Conservation (phyloP, 1,284 basidiomycete species). For the Cutaneotrichosporon mucoides region DNA sequence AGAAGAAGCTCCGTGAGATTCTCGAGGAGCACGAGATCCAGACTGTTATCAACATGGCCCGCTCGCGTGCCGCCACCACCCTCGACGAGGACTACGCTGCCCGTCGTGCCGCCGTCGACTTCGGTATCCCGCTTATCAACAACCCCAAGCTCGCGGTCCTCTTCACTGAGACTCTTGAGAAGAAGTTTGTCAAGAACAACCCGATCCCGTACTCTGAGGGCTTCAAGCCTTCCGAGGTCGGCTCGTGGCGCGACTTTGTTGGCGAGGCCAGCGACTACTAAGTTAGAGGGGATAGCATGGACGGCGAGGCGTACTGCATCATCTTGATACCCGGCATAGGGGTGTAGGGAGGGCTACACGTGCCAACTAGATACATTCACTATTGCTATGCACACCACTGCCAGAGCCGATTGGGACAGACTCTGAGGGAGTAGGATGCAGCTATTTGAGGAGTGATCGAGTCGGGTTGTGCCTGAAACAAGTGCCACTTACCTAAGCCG, state of each 20-base stretch:
- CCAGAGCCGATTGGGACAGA: neutral
- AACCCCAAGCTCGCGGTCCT: conserved; percentile 83
- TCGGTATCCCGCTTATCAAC: conserved; percentile 78
- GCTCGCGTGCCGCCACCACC: conserved; percentile 69
- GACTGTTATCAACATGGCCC: conserved; percentile 90
- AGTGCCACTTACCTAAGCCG: no score
- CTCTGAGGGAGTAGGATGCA: neutral
- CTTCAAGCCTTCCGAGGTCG: conserved; percentile 86
- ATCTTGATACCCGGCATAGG: conserved; percentile 11
- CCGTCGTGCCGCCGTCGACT: conserved; percentile 84
- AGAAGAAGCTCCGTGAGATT: conserved; percentile 79
- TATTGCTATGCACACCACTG: conserved; percentile 16
- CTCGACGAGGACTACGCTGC: conserved; percentile 97
- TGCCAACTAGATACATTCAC: conserved; percentile 10
- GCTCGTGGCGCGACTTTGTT: conserved; percentile 84
- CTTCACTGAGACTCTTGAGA: conserved; percentile 83
- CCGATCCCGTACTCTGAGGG: conserved; percentile 82
- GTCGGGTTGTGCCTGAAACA: no score
- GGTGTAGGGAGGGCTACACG: neutral
- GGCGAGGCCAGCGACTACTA: conserved; percentile 49
- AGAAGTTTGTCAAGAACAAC: conserved; percentile 82
- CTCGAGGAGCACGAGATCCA: conserved; percentile 90
- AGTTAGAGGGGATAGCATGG: neutral
- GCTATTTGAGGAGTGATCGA: no score
- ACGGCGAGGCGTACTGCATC: neutral